These are phyloP conservation scores for Hordeum vulgare DNA, from an alignment of 176 grass and related monocot species.

Conservation along the genomic window MorexV3_pseudomolecules_assembly NC_058520.1:557820754-557821253, in stretches of 20 bases:
- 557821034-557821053: neutral
- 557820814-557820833: conserved; percentile 64
- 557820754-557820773: conserved; percentile 73
- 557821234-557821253: conserved; percentile 61
- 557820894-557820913: conserved; percentile 74
- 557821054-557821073: neutral
- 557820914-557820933: conserved; percentile 73
- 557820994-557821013: conserved; percentile 83
- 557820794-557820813: conserved; percentile 55
- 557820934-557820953: conserved; percentile 55
- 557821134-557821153: conserved; percentile 87
- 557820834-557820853: conserved; percentile 58
- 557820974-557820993: conserved; percentile 85
- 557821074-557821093: neutral
- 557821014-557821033: conserved; percentile 22
- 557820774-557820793: conserved; percentile 94
- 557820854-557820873: conserved; percentile 72
- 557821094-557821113: conserved; percentile 64
- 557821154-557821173: conserved; percentile 78
- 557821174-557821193: conserved; percentile 82
- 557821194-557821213: conserved; percentile 87
- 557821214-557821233: conserved; percentile 78
- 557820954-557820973: conserved; percentile 67
- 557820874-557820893: conserved; percentile 68
- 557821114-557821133: conserved; percentile 84